Percentiles rank a stretch among this genome's conserved stretches.
Evolutionary conservation across 352 stramenopile genomes (phyloP).

Genomic region (Globisporangium cylindrosporum): DNA sequence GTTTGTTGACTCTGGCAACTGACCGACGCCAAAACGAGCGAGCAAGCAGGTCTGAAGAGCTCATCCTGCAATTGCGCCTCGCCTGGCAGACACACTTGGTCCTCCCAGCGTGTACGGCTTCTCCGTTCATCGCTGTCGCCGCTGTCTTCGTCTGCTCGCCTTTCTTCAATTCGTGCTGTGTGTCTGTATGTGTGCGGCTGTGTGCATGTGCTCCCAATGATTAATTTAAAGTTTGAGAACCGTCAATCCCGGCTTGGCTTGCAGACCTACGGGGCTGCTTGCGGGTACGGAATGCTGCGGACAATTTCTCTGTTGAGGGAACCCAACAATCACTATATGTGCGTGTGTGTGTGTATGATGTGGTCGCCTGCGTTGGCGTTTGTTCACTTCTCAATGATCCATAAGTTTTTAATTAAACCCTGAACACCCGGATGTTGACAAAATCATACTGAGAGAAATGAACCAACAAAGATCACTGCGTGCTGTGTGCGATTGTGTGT

Average conservation of each 20-base stretch:
- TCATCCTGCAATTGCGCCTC: constrained; percentile 6
- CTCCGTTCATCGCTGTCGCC: neutral
- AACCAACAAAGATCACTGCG: neutral
- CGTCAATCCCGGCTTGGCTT: constrained; percentile 44
- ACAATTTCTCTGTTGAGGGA: constrained; percentile 70
- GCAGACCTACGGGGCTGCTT: neutral
- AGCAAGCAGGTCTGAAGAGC: neutral
- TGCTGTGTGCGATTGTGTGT: neutral
- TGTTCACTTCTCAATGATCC: constrained; percentile 11
- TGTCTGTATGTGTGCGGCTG: constrained; percentile 3
- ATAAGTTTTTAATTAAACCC: constrained; percentile 16
- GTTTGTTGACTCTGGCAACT: neutral
- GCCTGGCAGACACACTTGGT: neutral
- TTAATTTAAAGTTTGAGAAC: constrained; percentile 88
- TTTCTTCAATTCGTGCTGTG: neutral
- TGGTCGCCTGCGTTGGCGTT: neutral
- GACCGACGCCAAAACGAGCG: neutral
- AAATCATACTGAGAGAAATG: constrained; percentile 10
- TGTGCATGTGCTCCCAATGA: constrained; percentile 46
- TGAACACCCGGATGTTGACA: constrained; percentile 15
- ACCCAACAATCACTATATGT: constrained; percentile 12
- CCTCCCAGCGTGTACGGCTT: neutral
- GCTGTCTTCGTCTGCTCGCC: neutral
- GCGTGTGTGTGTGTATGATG: neutral
- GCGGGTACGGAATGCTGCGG: constrained; percentile 48